Percentiles rank a stretch among this genome's conserved stretches.
Conservation (phyloP, 495 filamentous ascomycete genomes). For the Aspergillus cristatus region DNA sequence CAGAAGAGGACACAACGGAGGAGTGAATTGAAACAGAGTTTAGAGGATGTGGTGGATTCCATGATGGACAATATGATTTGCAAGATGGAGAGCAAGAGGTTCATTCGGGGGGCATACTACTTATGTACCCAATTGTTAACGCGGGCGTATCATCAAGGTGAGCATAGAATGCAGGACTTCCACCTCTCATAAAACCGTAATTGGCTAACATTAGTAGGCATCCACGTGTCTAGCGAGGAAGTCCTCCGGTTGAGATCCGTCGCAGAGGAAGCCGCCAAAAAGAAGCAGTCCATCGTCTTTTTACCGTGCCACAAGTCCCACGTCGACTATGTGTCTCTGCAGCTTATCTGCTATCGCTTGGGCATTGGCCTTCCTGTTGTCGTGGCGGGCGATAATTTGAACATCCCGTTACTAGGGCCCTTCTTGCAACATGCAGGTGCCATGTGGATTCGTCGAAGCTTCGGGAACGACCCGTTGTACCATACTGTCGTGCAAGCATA, state of each 20-base stretch:
- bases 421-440: conserved; percentile 94
- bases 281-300: conserved; percentile 94
- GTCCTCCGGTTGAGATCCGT: conserved; percentile 71
- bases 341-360: conserved; percentile 88
- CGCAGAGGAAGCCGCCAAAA: conserved; percentile 68
- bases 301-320: conserved; percentile 90
- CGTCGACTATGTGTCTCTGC: conserved; percentile 89
- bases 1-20: conserved; percentile 47
- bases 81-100: conserved; percentile 93
- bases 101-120: conserved; percentile 90
- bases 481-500: conserved; percentile 87
- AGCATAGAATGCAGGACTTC: too few relatives aligned
- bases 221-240: conserved; percentile 92
- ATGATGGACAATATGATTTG: conserved; percentile 95
- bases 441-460: conserved; percentile 92
- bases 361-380: conserved; percentile 86
- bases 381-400: conserved; percentile 91
- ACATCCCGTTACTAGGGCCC: conserved; percentile 79
- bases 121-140: conserved; percentile 78
- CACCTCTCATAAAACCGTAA: not conserved
- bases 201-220: conserved; percentile 33
- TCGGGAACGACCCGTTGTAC: conserved; percentile 87
- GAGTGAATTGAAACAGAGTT: conserved; percentile 51
- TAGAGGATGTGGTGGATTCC: conserved; percentile 68
- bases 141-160: conserved; percentile 88